Percentiles rank a stretch among this genome's conserved stretches.
phyloP scores from a whole-genome alignment of 2,329 filamentous ascomycete species.

The Thielaviopsis cerberus region DNA sequence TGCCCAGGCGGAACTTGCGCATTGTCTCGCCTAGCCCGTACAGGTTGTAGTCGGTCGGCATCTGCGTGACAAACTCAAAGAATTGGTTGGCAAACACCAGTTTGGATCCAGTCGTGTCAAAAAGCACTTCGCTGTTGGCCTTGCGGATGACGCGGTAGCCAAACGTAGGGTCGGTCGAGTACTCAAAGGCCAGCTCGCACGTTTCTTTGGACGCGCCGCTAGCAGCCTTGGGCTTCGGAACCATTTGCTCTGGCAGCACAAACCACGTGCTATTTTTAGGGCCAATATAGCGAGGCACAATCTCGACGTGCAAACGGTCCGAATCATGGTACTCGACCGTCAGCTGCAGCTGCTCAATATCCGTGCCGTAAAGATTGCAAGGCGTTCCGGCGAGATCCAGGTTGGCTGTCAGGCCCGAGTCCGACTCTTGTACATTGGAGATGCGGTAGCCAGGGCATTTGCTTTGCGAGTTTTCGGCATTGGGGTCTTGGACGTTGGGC shows the following conservation, averaged over 20 bases:
- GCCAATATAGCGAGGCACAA: constrained; percentile 45
- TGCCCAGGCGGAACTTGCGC: constrained; percentile 50
- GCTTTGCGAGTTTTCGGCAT: constrained; percentile 14
- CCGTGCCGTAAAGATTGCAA: constrained; percentile 64
- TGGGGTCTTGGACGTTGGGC: constrained; percentile 9
- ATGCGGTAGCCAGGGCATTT: constrained; percentile 53
- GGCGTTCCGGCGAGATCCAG: constrained; percentile 48
- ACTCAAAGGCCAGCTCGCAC: constrained; percentile 35
- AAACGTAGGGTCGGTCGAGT: constrained; percentile 41
- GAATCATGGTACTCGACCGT: constrained; percentile 47
- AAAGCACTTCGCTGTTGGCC: constrained; percentile 44
- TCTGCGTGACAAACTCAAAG: constrained; percentile 47
- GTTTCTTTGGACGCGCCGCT: constrained; percentile 50
- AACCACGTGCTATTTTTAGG: constrained; percentile 47
- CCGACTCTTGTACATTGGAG: constrained; percentile 34
- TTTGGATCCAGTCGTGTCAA: constrained; percentile 43
- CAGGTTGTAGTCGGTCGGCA: constrained; percentile 55
- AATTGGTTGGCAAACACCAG: constrained; percentile 64
- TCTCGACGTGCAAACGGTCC: constrained; percentile 51
- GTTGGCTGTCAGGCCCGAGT: constrained; percentile 45
- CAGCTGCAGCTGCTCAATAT: constrained; percentile 47
- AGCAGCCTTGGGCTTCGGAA: constrained; percentile 39
- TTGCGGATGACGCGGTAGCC: constrained; percentile 45
- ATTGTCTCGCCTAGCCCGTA: constrained; percentile 61
- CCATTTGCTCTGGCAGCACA: constrained; percentile 42